Evolutionary conservation across 2,329 filamentous ascomycete species (phyloP), one percentile per base, ranked within the genome.

Genomic region (Colletotrichum navitas): DNA sequence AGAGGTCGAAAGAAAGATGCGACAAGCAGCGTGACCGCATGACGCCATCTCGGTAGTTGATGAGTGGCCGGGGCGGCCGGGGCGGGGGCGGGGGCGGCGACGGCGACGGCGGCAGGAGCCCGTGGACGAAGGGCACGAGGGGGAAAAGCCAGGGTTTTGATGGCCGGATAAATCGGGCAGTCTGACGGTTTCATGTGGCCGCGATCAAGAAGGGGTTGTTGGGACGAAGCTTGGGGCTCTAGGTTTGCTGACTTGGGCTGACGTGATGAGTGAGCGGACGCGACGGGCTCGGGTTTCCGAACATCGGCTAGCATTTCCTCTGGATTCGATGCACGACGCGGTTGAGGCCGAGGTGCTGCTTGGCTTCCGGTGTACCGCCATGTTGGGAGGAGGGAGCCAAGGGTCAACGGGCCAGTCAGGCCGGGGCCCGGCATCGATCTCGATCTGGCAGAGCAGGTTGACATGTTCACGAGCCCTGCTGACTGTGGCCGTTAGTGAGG

Each of bases 181-280:
- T 71, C 39, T 68, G 65, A 66, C 21, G 47, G 68, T 71, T 71
- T 71, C 65, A 39, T 71, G 58, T 68, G 68, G 65, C 36, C 62
- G 59, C 54, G 39, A 34, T 66, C 47, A 63, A 54, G 16, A 21
- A 39, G 14, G 36, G 12, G 39, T 14, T 49, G 59, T 47, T 61
- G 64, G 56, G 54, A 51, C 21, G 66, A 61, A 41, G 66, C 59
- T 59, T 18, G 32, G 41, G 41, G 29, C 36, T 39, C 54, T 32
- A 34, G 34, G 43, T 43, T 32, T 49, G 39, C 2, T 7, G 21
- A n/a, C 32, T 16, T 39, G 16, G 29, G 32, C 14, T 52, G 51
- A 54, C 16, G 51, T 26, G 49, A 54, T 55, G 51, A 32, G 51
- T 55, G 29, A 32, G 51, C 51, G 29, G 51, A 55, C 21, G 51